phyloP scores from a whole-genome alignment of 2,329 filamentous ascomycete species.

The Neonectria sp. region DNA sequence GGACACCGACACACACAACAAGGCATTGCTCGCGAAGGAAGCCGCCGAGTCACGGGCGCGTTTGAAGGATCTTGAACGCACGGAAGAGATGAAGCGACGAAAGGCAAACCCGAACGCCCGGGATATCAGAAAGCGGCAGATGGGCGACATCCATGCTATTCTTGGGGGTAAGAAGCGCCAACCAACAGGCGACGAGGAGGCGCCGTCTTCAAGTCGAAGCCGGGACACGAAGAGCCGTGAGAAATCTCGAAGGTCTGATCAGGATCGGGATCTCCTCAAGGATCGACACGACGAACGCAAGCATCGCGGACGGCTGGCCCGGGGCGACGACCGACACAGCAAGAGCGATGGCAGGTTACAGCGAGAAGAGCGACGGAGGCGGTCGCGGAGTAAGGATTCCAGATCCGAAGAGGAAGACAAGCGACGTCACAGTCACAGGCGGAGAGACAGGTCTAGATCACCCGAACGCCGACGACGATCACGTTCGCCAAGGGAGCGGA shows the following conservation, averaged over 20 bases:
- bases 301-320: constrained; percentile 46
- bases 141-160: constrained; percentile 74
- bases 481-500: constrained; percentile 50
- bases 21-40: constrained; percentile 87
- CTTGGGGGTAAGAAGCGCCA: constrained; percentile 61
- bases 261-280: constrained; percentile 41
- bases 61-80: constrained; percentile 72
- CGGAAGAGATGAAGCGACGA: constrained; percentile 60
- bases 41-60: constrained; percentile 82
- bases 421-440: constrained; percentile 35
- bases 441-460: constrained; percentile 46
- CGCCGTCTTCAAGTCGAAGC: constrained; percentile 35
- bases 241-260: constrained; percentile 22
- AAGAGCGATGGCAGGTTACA: constrained; percentile 35
- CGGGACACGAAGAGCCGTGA: constrained; percentile 34
- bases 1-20: constrained; percentile 91
- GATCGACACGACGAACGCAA: constrained; percentile 36
- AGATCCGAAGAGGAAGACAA: constrained; percentile 31
- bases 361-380: constrained; percentile 37
- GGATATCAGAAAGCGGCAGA: constrained; percentile 71
- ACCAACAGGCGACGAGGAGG: constrained; percentile 43
- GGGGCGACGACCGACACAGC: constrained; percentile 37
- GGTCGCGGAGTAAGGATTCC: constrained; percentile 36
- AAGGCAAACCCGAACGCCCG: constrained; percentile 62
- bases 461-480: constrained; percentile 48